Evolutionary conservation across 371 early-diverging fungal genomes (phyloP), one percentile per base, ranked within the genome.

Genomic region (Syncephalastrum racemosum): DNA sequence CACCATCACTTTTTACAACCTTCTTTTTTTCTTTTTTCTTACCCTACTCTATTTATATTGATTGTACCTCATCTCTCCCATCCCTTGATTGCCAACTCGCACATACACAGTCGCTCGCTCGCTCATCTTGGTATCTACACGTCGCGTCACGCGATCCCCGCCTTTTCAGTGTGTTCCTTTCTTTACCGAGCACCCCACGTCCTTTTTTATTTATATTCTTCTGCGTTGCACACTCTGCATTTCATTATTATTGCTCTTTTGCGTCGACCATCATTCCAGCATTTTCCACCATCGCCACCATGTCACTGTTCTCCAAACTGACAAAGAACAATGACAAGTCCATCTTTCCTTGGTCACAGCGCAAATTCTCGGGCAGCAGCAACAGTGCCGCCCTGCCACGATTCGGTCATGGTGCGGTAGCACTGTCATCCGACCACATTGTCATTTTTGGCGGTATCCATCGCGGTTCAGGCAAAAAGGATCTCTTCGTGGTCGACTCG

Each of bases 391-490:
- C 77, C 10, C 59, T 82, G 46, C 79, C 88, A 13, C 74, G 88
- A 50, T 73, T 76, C 23, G 84, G 85, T 0, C 88, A 88, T 66
- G 74, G 83, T 49, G 74, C 85, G 7, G 70, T 77, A 16, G 71
- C 70, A 27, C 55, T 77, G 7, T 68, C 79, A 8, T 66, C 82
- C 4, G 84, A 83, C 6, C 64, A 70, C 10, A 66, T 88, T 14
- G 70, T 81, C 41, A 50, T 86, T 46, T 82, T 74, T 76, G 88
- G 88, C 46, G 88, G 88, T 24, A 52, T 76, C 50, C 74, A 76
- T 47, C 68, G 63, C 13, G 65, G 71, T 1, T 63, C 68, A 0
- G 68, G 63, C 3, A 82, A 80, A 46, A 77, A 77, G 51, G 86
- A 88, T 16, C 50, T 86, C 41, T 80, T 82, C 59, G 65, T 75